Conservation (phyloP, 1,139 yeast species). For the Debaryomycetaceae sp. region DNA sequence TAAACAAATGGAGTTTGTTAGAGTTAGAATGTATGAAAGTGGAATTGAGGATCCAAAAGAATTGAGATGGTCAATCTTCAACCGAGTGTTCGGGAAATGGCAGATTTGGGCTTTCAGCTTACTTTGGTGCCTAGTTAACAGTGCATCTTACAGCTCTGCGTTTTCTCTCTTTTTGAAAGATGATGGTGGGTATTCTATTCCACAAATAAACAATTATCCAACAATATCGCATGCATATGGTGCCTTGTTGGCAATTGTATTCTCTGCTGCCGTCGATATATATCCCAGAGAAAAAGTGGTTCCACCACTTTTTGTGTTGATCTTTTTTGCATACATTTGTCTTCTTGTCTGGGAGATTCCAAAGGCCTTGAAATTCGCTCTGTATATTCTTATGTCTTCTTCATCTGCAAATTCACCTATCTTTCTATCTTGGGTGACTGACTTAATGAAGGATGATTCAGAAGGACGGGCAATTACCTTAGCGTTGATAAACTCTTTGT, state of each 20-base stretch:
- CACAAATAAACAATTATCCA: slow-evolving; percentile 16
- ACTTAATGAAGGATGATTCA: too few species aligned
- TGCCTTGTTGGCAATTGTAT: too few species aligned
- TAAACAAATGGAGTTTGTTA: slow-evolving; percentile 1
- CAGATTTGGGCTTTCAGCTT: slow-evolving; percentile 18
- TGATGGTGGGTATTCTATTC: slow-evolving; percentile 9
- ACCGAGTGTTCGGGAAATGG: slow-evolving; percentile 17
- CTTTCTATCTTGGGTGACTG: background rate
- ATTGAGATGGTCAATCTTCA: slow-evolving; percentile 11
- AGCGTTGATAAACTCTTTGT: too few species aligned
- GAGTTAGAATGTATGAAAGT: background rate
- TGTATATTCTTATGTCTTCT: slow-evolving; percentile 14
- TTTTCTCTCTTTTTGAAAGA: slow-evolving; percentile 17
- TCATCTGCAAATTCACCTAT: slow-evolving; percentile 6
- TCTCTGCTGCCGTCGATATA: too few species aligned
- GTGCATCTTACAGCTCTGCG: slow-evolving; percentile 30
- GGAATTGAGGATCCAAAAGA: slow-evolving; percentile 6
- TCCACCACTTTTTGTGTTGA: background rate
- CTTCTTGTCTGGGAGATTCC: too few species aligned
- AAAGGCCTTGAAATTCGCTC: too few species aligned
- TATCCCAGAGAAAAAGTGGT: too few species aligned
- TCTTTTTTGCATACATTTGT: background rate
- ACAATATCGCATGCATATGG: background rate
- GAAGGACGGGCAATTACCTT: too few species aligned
- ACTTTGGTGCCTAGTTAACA: slow-evolving; percentile 11